phyloP scores from a whole-genome alignment of 768 basidiomycete species.

The Lyophyllum semitale region DNA sequence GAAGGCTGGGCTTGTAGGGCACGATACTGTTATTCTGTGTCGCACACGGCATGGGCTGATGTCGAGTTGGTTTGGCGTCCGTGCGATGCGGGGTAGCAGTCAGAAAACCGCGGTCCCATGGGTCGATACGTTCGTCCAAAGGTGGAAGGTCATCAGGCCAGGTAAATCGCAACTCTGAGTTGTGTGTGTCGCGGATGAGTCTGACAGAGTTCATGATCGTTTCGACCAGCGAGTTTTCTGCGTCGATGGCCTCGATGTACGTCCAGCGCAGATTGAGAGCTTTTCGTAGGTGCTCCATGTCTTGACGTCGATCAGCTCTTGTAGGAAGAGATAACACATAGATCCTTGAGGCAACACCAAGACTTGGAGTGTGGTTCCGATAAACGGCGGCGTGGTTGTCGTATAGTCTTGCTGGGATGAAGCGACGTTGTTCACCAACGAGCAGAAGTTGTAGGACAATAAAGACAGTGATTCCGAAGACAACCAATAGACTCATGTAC shows the following conservation, averaged over 20 bases:
- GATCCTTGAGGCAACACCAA: slow-evolving; percentile 42
- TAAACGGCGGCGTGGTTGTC: background rate
- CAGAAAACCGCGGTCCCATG: slow-evolving; percentile 25
- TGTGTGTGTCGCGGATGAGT: slow-evolving; percentile 23
- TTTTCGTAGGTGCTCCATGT: slow-evolving; percentile 58
- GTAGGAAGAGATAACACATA: slow-evolving; percentile 63
- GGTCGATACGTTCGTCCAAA: slow-evolving; percentile 22
- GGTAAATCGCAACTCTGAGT: slow-evolving; percentile 3
- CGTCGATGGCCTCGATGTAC: slow-evolving; percentile 50
- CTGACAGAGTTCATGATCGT: slow-evolving; percentile 46
- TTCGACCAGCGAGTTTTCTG: slow-evolving; percentile 37
- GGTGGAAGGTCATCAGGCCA: slow-evolving; percentile 27
- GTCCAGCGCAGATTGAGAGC: slow-evolving; percentile 53
- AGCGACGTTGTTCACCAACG: background rate
- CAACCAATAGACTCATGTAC: background rate
- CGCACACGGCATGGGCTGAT: slow-evolving; percentile 17
- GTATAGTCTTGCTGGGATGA: background rate
- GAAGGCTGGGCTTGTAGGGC: slow-evolving; percentile 35
- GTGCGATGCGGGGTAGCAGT: background rate
- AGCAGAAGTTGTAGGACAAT: background rate
- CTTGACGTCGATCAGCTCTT: slow-evolving; percentile 52
- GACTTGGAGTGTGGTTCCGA: slow-evolving; percentile 29
- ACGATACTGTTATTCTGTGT: slow-evolving; percentile 35
- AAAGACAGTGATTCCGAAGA: background rate
- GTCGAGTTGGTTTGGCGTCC: background rate